Evolutionary conservation across 1,284 basidiomycete genomes (phyloP).

Genomic region (Puccinia sorghi): DNA sequence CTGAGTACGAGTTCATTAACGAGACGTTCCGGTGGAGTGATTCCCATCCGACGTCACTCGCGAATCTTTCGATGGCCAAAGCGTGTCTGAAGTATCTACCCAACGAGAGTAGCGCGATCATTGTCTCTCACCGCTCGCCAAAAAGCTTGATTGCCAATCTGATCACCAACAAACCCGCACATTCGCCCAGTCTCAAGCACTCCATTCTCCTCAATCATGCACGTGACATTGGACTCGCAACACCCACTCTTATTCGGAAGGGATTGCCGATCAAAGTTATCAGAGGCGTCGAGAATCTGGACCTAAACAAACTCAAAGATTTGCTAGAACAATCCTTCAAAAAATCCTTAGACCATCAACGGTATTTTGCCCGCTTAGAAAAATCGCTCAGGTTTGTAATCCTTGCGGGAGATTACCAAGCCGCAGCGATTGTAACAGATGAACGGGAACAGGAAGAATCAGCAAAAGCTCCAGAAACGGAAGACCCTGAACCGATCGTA

Average conservation of each 20-base stretch:
- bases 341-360: slow-evolving; percentile 69
- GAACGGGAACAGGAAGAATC: slow-evolving; percentile 63
- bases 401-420: slow-evolving; percentile 92
- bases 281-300: slow-evolving; percentile 67
- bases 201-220: slow-evolving; percentile 78
- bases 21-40: slow-evolving; percentile 82
- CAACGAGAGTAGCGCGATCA: slow-evolving; percentile 82
- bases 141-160: slow-evolving; percentile 93
- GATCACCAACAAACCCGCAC: slow-evolving; percentile 96
- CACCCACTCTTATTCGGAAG: slow-evolving; percentile 86
- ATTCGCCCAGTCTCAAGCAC: slow-evolving; percentile 91
- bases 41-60: slow-evolving; percentile 80
- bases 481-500: slow-evolving; percentile 64
- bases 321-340: slow-evolving; percentile 86
- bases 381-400: slow-evolving; percentile 84
- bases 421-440: slow-evolving; percentile 89
- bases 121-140: slow-evolving; percentile 96
- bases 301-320: slow-evolving; percentile 72
- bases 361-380: slow-evolving; percentile 78
- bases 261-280: slow-evolving; percentile 84
- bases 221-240: slow-evolving; percentile 79
- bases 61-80: slow-evolving; percentile 81
- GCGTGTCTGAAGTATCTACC: slow-evolving; percentile 93
- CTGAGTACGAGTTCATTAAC: slow-evolving; percentile 82
- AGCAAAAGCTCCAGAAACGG: slow-evolving; percentile 47